A percentile compares a stretch with the other conserved stretches of the same genome.
These are phyloP conservation scores for Blepharisma stoltei DNA, from an alignment of 73 alveolate genomes.

Conservation along the genomic window DNA sequence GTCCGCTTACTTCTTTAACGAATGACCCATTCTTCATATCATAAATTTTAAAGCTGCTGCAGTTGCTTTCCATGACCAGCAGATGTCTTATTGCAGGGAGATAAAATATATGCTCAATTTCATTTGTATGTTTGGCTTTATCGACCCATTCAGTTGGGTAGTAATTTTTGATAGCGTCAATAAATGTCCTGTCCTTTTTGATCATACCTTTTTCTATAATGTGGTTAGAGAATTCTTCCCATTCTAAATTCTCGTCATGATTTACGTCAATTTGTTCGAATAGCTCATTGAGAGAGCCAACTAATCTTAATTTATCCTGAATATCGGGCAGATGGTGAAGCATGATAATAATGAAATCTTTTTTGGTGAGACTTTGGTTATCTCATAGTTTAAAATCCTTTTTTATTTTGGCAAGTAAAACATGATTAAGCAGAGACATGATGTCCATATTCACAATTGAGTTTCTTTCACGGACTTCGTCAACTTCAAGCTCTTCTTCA, in stretches of 20 bases:
- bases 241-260: slow-evolving; percentile 93
- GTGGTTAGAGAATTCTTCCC: slow-evolving; percentile 97
- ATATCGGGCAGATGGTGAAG: slow-evolving; percentile 85
- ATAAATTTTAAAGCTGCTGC: slow-evolving; percentile 87
- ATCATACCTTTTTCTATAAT: slow-evolving; percentile 94
- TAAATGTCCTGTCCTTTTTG: slow-evolving; percentile 87
- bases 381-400: slow-evolving; percentile 53
- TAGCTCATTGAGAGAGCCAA: slow-evolving; percentile 79
- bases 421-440: slow-evolving; percentile 53
- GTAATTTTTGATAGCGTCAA: slow-evolving; percentile 90
- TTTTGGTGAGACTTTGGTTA: slow-evolving; percentile 58
- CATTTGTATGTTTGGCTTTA: slow-evolving; percentile 89
- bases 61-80: slow-evolving; percentile 91
- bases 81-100: slow-evolving; percentile 86
- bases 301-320: slow-evolving; percentile 73
- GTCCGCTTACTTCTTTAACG: slow-evolving; percentile 78
- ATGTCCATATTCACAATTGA: slow-evolving; percentile 31
- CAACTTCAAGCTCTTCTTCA: too few relatives aligned
- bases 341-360: slow-evolving; percentile 87
- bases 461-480: too few relatives aligned
- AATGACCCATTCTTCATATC: slow-evolving; percentile 79
- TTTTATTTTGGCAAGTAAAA: slow-evolving; percentile 54
- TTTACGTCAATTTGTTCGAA: slow-evolving; percentile 95
- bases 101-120: slow-evolving; percentile 82
- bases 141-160: slow-evolving; percentile 79